Conservation (phyloP, 345 rosid species). For the Euphorbia lathyris region DNA sequence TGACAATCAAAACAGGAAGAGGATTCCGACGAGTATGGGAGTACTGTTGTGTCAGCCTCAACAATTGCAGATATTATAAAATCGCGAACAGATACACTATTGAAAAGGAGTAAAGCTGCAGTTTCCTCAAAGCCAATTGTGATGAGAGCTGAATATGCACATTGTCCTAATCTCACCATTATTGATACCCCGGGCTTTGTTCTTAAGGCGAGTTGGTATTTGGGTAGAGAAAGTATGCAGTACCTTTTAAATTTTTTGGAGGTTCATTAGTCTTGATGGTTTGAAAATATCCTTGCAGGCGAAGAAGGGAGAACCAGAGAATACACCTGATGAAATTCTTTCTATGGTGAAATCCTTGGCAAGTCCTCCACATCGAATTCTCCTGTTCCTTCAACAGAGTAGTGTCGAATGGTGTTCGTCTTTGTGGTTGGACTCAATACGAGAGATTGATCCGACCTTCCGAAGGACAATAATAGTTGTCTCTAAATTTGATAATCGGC, state of each 20-base stretch:
- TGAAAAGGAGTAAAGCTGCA: conserved; percentile 71
- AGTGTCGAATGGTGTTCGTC: conserved; percentile 99
- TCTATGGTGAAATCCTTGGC: conserved; percentile 93
- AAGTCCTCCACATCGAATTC: conserved; percentile 91
- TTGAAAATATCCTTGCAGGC: conserved; percentile 44
- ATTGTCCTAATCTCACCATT: conserved; percentile 91
- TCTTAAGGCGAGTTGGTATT: conserved; percentile 56
- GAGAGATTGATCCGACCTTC: conserved; percentile 87
- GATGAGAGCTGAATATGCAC: conserved; percentile 97
- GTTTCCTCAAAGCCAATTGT: conserved; percentile 93
- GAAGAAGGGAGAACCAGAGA: conserved; percentile 96
- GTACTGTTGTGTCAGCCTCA: conserved; percentile 59
- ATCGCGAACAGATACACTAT: conserved; percentile 68
- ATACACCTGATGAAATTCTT: conserved; percentile 83
- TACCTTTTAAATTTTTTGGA: neutral
- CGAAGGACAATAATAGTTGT: conserved; percentile 83
- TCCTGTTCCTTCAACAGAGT: conserved; percentile 92
- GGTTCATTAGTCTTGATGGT: neutral
- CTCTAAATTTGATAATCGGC: conserved; percentile 95
- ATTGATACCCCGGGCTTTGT: conserved; percentile 98
- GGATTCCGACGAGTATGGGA: conserved; percentile 91
- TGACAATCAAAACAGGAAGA: conserved; percentile 53
- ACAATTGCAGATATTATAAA: conserved; percentile 76
- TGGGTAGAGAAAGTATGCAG: neutral
- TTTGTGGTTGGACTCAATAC: conserved; percentile 85